Evolutionary conservation across 1,139 yeast genomes (phyloP).

Genomic region (Pichia sp.): DNA sequence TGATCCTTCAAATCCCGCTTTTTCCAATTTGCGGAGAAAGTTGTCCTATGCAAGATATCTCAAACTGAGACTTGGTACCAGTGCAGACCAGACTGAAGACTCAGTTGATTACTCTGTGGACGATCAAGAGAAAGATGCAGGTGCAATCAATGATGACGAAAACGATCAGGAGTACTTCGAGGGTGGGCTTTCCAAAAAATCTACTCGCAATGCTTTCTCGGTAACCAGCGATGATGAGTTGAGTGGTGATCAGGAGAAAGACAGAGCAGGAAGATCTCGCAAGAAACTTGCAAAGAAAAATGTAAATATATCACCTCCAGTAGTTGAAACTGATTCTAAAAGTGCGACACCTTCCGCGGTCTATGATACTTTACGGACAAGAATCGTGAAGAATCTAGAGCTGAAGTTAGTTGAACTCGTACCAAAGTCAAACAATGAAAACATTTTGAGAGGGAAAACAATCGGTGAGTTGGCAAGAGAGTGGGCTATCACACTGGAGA

Average conservation of each 20-base stretch:
- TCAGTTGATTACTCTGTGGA: conserved; percentile 13
- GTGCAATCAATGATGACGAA: not conserved
- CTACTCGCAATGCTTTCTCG: not conserved
- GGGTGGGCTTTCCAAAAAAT: not conserved
- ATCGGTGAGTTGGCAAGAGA: conserved; percentile 33
- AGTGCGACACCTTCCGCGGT: not conserved
- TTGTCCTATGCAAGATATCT: conserved; percentile 31
- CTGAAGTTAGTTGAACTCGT: conserved; percentile 6
- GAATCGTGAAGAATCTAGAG: conserved; percentile 8
- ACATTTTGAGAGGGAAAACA: conserved; percentile 26
- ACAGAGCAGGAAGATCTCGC: not conserved
- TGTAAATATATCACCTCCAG: not conserved
- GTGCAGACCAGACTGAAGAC: conserved; percentile 13
- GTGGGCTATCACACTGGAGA: conserved; percentile 43
- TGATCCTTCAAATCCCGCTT: conserved; percentile 35
- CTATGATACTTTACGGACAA: conserved; percentile 6
- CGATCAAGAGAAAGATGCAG: conserved; percentile 14
- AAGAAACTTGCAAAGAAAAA: not conserved
- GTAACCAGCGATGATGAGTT: not conserved
- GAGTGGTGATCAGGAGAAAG: not conserved
- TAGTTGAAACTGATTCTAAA: not conserved
- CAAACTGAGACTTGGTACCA: conserved; percentile 13
- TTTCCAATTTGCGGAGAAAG: conserved; percentile 31
- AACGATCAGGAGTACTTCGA: conserved; percentile 4
- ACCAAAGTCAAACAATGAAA: conserved; percentile 9